Conservation (phyloP, 176 grass and related monocot genomes). For the Zoysia pacifica region DNA sequence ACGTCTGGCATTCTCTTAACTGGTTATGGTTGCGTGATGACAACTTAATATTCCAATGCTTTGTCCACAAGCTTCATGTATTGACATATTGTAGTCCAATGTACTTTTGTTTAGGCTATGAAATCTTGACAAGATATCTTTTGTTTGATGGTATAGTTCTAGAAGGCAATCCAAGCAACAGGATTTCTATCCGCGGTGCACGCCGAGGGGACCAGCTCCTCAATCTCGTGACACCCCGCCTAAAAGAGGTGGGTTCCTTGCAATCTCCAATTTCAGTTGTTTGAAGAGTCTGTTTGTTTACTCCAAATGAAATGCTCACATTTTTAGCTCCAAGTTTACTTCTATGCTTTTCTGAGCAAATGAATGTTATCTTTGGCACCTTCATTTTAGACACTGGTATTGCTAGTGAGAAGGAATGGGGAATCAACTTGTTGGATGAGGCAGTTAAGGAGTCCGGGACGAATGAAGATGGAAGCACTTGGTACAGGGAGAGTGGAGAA, state of each 20-base stretch:
- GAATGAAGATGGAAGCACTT: constrained; percentile 93
- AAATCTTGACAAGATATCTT: constrained; percentile 13
- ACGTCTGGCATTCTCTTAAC: neutral
- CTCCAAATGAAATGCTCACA: constrained; percentile 17
- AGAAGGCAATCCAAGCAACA: constrained; percentile 63
- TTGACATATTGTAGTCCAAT: constrained; percentile 19
- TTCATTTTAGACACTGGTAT: constrained; percentile 96
- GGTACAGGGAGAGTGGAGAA: constrained; percentile 87
- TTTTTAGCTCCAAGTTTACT: constrained; percentile 10
- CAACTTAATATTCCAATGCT: constrained; percentile 29
- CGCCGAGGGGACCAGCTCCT: constrained; percentile 64
- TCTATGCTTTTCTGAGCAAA: constrained; percentile 46
- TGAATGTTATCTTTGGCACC: constrained; percentile 62
- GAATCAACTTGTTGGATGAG: constrained; percentile 92
- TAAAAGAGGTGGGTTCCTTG: constrained; percentile 77
- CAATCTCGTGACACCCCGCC: constrained; percentile 94
- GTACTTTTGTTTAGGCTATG: constrained; percentile 2
- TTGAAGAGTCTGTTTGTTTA: neutral
- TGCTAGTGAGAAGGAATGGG: constrained; percentile 99
- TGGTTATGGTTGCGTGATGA: constrained; percentile 15
- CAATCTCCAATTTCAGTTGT: neutral
- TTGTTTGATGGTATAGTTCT: constrained; percentile 59
- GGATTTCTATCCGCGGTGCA: constrained; percentile 72
- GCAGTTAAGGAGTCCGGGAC: constrained; percentile 73
- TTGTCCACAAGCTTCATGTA: constrained; percentile 22